Evolutionary conservation across 306 rosid genomes (phyloP), one percentile per base, ranked within the genome.

Genomic region (Inga oerstediana): DNA sequence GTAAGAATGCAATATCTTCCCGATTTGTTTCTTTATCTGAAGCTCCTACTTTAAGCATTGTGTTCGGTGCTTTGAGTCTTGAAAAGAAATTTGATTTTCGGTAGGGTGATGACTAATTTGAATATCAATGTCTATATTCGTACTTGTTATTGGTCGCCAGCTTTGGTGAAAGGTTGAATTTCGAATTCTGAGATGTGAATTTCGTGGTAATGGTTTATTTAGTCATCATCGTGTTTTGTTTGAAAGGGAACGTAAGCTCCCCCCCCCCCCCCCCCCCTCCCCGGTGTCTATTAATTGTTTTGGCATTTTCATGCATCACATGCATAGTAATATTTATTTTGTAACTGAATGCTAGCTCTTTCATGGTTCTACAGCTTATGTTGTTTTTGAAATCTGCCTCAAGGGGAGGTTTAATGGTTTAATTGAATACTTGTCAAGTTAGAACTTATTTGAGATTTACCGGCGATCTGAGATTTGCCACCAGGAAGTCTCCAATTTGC

Each of bases 1-100:
- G 99, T 90, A 85, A 89, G 72, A 71, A 74, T 80, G 77, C 59
- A 61, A 56, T 54, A 46, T 43, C 12, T 79, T 12, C 43, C 78
- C 46, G 7, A 39, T 30, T n/a, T 35, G 37, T 79, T 64, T 41
- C 59, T 80, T 43, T 51, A 34, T 52, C 20, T 72, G 62, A 62
- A 67, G 37, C 70, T 67, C 72, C 32, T 62, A 58, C 76, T 30
- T 54, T 64, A 75, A 86, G 59, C 64, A 46, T 48, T 70, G 11
- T 83, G 22, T 70, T 78, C 46, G 52, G 32, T 27, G 54, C 75
- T 69, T 54, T 72, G 75, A 64, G 74, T 73, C 85, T 84, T 59
- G 9, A 52, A 39, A 59, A 16, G 72, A 64, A 49, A 79, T 80
- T 87, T 51, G 43, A 46, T 79, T 64, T 70, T 79, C 44, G 76